These are phyloP conservation scores for Fusarium subtropicale DNA, from an alignment of 2,329 filamentous ascomycete species.

Conservation along the genomic window DNA sequence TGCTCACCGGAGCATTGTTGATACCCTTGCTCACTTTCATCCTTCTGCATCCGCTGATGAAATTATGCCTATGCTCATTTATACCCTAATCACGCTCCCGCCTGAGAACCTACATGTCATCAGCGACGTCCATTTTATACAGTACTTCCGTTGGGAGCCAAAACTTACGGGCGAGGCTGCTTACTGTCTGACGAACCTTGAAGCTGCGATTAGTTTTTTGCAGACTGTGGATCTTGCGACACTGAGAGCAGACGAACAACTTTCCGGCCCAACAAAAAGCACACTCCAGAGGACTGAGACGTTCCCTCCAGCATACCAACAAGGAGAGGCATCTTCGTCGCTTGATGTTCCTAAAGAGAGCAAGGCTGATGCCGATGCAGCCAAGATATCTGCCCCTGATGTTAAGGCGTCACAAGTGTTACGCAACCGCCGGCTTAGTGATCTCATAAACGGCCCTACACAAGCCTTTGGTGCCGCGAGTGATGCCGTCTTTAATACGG, in stretches of 20 bases:
- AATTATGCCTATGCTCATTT: conserved; percentile 96
- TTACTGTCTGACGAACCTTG: conserved; percentile 95
- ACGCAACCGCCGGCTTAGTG: conserved; percentile 82
- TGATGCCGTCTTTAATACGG: conserved; percentile 86
- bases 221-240: conserved; percentile 95
- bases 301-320: conserved; percentile 67
- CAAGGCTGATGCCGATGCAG: conserved; percentile 49
- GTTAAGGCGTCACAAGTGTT: conserved; percentile 61
- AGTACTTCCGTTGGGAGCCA: conserved; percentile 85
- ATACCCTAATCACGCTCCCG: conserved; percentile 90
- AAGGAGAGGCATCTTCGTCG: conserved; percentile 55
- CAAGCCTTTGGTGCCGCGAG: conserved; percentile 84
- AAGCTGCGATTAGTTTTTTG: conserved; percentile 93
- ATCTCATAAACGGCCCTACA: conserved; percentile 85
- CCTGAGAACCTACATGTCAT: conserved; percentile 88
- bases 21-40: conserved; percentile 77
- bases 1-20: conserved; percentile 94
- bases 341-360: conserved; percentile 50
- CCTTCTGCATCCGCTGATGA: conserved; percentile 93
- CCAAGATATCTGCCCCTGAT: conserved; percentile 55
- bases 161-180: conserved; percentile 94
- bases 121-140: conserved; percentile 95
- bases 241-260: conserved; percentile 81
- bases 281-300: conserved; percentile 63
- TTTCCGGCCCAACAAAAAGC: conserved; percentile 73